Percentiles rank a stretch among this genome's conserved stretches.
phyloP scores from a whole-genome alignment of 305 asterid genomes.

The Ilex paraguariensis region DNA sequence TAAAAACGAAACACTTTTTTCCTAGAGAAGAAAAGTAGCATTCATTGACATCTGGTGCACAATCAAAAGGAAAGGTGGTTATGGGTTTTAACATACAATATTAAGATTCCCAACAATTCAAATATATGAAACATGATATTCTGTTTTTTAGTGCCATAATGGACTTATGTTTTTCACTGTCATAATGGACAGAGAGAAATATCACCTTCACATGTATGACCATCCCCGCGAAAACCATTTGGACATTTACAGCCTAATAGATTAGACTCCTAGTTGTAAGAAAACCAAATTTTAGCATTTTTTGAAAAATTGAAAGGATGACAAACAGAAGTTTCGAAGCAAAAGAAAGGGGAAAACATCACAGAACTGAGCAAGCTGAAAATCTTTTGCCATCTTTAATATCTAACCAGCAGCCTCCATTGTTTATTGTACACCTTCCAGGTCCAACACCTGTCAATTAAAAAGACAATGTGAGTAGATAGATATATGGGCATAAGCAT shows the following conservation, averaged over 20 bases:
- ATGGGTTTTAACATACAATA: neutral
- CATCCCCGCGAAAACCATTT: slow-evolving; percentile 73
- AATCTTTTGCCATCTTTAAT: slow-evolving; percentile 41
- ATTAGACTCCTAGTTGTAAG: slow-evolving; percentile 46
- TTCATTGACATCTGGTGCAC: slow-evolving; percentile 62
- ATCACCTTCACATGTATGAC: slow-evolving; percentile 74
- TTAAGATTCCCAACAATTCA: too few relatives aligned
- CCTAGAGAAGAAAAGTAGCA: slow-evolving; percentile 19
- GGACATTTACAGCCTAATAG: slow-evolving; percentile 79
- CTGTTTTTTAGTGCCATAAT: neutral
- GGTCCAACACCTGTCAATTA: slow-evolving; percentile 68
- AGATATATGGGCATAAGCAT: neutral
- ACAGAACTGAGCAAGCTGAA: slow-evolving; percentile 81
- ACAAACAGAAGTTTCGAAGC: neutral
- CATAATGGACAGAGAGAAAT: neutral
- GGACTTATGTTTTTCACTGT: neutral
- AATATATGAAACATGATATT: too few relatives aligned
- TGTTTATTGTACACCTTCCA: slow-evolving; percentile 70
- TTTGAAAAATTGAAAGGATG: neutral
- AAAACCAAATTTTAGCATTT: slow-evolving; percentile 7
- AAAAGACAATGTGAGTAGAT: neutral
- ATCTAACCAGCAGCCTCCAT: slow-evolving; percentile 90
- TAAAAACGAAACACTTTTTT: too few relatives aligned
- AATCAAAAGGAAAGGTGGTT: neutral
- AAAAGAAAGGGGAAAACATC: slow-evolving; percentile 1